A percentile compares a stretch with the other conserved stretches of the same genome.
These are phyloP conservation scores for Sonneratia alba DNA, from an alignment of 345 rosid genomes.

Conservation along the genomic window DNA sequence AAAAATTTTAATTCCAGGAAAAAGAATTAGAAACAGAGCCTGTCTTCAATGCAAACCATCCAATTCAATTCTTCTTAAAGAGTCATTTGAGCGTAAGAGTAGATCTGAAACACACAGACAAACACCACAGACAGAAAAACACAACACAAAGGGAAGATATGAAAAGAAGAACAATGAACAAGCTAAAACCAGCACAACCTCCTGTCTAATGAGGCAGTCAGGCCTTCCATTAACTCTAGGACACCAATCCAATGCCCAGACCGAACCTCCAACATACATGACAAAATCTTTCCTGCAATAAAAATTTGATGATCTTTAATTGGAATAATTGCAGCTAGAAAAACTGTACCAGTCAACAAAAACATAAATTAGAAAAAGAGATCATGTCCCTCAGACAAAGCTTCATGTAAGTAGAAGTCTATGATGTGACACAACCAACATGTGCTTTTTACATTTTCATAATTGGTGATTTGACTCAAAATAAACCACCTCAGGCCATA, in stretches of 20 bases:
- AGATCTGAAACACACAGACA: background rate
- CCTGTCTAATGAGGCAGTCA: conserved; percentile 40
- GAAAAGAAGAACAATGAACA: conserved; percentile 7
- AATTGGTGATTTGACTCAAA: too few species aligned
- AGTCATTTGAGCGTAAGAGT: background rate
- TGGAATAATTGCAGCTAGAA: background rate
- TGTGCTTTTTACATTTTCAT: too few species aligned
- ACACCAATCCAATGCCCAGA: conserved; percentile 95
- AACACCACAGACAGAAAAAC: background rate
- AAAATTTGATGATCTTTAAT: background rate
- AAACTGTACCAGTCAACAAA: background rate
- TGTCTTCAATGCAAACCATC: background rate
- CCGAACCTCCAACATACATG: conserved; percentile 76
- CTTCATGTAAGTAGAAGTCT: background rate
- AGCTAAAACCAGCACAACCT: conserved; percentile 27
- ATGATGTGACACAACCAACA: too few species aligned
- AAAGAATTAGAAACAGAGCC: background rate
- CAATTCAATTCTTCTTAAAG: background rate
- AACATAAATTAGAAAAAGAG: background rate
- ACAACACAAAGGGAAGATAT: background rate
- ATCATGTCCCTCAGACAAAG: background rate
- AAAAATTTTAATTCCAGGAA: background rate
- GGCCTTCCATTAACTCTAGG: conserved; percentile 48
- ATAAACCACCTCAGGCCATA: too few species aligned
- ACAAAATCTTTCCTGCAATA: conserved; percentile 74